phyloP scores from a whole-genome alignment of 305 asterid species.

The Fraxinus floribunda region DNA sequence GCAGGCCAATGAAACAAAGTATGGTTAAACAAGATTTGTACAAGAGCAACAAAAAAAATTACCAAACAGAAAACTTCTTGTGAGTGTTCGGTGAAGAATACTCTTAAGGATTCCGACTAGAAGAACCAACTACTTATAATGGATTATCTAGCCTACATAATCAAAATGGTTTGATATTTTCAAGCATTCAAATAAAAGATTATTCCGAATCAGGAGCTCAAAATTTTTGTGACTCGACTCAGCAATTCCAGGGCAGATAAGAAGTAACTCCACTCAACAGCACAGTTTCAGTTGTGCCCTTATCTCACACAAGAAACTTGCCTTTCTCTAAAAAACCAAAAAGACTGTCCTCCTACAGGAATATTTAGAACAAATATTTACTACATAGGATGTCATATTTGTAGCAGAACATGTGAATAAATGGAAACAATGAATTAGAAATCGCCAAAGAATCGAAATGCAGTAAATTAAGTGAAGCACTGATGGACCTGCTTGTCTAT shows the following conservation, averaged over 20 bases:
- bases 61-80: neutral
- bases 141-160: neutral
- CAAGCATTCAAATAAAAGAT: neutral
- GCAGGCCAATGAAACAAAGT: neutral
- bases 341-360: neutral
- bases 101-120: neutral
- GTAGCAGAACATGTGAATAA: neutral
- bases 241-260: slow-evolving; percentile 2
- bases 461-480: neutral
- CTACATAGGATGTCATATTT: neutral
- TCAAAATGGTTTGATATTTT: neutral
- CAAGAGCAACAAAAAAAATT: neutral
- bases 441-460: neutral
- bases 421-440: neutral
- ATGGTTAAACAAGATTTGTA: neutral
- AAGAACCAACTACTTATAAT: neutral
- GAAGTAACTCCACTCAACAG: neutral
- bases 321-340: neutral
- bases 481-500: slow-evolving; percentile 45
- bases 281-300: neutral
- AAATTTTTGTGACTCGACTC: neutral
- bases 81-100: neutral
- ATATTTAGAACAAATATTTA: neutral
- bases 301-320: neutral
- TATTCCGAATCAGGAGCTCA: neutral